Conservation (phyloP, 2,329 filamentous ascomycete species). For the Geosmithia morbida region DNA sequence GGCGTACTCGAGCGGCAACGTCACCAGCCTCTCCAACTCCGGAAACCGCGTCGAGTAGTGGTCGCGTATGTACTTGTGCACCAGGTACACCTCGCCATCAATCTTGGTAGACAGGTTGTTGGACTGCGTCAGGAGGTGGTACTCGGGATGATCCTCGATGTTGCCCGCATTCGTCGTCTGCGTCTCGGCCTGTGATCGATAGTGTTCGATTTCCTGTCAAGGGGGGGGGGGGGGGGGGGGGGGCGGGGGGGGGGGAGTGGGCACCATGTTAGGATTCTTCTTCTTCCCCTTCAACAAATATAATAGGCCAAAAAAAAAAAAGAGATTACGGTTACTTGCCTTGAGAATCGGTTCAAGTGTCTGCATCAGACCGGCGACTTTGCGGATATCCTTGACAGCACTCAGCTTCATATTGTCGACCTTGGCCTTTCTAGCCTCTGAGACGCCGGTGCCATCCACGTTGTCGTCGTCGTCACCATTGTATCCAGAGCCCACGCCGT, state of each 20-base stretch:
- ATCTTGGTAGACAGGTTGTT: conserved; percentile 86
- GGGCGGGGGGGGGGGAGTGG: too few relatives aligned
- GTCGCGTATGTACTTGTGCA: conserved; percentile 94
- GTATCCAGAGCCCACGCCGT: conserved; percentile 41
- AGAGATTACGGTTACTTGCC: conserved; percentile 44
- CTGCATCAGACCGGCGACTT: conserved; percentile 68
- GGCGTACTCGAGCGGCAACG: conserved; percentile 86
- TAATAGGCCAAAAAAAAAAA: too few relatives aligned
- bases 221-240: too few relatives aligned
- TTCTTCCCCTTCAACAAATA: too few relatives aligned
- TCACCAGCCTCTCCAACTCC: conserved; percentile 78
- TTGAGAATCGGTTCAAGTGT: conserved; percentile 67
- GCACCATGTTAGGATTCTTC: conserved; percentile 65
- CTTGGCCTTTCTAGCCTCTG: conserved; percentile 60
- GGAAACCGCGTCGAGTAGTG: conserved; percentile 92
- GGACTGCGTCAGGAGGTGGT: conserved; percentile 74
- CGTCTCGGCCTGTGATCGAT: conserved; percentile 53
- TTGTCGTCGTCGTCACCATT: conserved; percentile 12
- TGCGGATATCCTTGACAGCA: conserved; percentile 62
- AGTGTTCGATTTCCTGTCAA: conserved; percentile 64
- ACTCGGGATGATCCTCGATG: conserved; percentile 85
- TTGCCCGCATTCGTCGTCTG: conserved; percentile 58
- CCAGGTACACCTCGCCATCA: conserved; percentile 78
- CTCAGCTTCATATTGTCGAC: conserved; percentile 73
- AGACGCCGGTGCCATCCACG: conserved; percentile 40